phyloP scores from a whole-genome alignment of 345 rosid genomes.

The Salix purpurea region DNA sequence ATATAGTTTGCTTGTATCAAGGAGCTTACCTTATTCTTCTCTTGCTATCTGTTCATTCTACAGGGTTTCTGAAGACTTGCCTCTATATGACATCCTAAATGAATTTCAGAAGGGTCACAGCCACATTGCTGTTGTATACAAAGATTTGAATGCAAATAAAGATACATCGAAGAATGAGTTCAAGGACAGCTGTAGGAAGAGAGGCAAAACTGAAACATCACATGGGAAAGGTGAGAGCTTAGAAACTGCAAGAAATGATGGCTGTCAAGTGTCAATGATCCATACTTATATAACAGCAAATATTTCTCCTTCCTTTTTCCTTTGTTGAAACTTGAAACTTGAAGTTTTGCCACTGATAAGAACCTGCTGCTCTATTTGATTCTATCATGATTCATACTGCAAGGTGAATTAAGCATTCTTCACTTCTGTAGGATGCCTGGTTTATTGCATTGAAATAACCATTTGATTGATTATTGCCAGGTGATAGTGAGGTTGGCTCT shows the following conservation, averaged over 20 bases:
- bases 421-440: constrained; percentile 3
- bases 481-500: constrained; percentile 8
- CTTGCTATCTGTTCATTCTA: constrained; percentile 12
- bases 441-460: constrained; percentile 7
- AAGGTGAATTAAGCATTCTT: constrained; percentile 1
- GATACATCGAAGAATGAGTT: constrained; percentile 37
- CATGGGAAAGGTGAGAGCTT: constrained; percentile 41
- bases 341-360: neutral
- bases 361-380: neutral
- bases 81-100: constrained; percentile 83
- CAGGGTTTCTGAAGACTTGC: constrained; percentile 86
- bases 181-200: constrained; percentile 57
- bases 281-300: neutral
- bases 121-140: constrained; percentile 89
- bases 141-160: constrained; percentile 46
- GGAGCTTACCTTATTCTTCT: constrained; percentile 6
- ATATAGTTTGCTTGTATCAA: neutral
- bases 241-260: constrained; percentile 4
- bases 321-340: neutral
- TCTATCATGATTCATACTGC: constrained; percentile 2
- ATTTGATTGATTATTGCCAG: constrained; percentile 20
- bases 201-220: constrained; percentile 33
- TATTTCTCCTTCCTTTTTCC: neutral
- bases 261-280: constrained; percentile 3
- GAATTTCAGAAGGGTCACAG: constrained; percentile 98